Conservation (phyloP, 306 rosid genomes). For the Fragaria ananassa region DNA sequence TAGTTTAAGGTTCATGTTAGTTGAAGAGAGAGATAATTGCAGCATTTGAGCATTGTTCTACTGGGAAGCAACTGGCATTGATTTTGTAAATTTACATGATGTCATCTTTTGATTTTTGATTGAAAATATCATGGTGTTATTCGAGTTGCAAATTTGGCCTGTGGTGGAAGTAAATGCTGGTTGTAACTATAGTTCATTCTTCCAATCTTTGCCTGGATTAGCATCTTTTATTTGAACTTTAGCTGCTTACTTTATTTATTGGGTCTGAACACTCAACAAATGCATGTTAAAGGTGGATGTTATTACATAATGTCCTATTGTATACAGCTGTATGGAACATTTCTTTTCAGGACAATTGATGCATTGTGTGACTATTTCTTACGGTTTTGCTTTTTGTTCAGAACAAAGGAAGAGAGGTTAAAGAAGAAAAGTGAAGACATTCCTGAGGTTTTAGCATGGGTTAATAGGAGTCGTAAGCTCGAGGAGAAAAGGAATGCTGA, state of each 20-base stretch:
- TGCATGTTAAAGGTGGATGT: not conserved
- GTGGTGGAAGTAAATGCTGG: not conserved
- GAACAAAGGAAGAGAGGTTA: slow-evolving; percentile 77
- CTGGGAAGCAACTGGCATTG: not conserved
- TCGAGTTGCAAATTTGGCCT: not conserved
- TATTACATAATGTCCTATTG: not conserved
- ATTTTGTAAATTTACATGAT: not conserved
- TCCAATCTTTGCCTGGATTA: not conserved
- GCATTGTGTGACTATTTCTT: slow-evolving; percentile 1
- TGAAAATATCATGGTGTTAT: not conserved
- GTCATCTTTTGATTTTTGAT: not conserved
- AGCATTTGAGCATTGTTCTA: not conserved
- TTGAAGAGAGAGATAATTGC: not conserved
- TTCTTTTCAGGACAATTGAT: not conserved
- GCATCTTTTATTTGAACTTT: not conserved
- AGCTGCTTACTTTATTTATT: not conserved
- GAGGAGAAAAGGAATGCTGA: slow-evolving; percentile 53
- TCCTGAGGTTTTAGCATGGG: slow-evolving; percentile 80
- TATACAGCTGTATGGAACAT: not conserved
- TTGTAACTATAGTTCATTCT: not conserved
- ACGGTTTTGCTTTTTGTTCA: slow-evolving; percentile 22
- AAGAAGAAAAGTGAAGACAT: slow-evolving; percentile 62
- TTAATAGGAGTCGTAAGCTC: slow-evolving; percentile 72
- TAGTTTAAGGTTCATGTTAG: not conserved
- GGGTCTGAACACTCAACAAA: not conserved